These are phyloP conservation scores for Darksidea phi DNA, from an alignment of 495 filamentous ascomycete genomes.

Conservation along the genomic window DNA sequence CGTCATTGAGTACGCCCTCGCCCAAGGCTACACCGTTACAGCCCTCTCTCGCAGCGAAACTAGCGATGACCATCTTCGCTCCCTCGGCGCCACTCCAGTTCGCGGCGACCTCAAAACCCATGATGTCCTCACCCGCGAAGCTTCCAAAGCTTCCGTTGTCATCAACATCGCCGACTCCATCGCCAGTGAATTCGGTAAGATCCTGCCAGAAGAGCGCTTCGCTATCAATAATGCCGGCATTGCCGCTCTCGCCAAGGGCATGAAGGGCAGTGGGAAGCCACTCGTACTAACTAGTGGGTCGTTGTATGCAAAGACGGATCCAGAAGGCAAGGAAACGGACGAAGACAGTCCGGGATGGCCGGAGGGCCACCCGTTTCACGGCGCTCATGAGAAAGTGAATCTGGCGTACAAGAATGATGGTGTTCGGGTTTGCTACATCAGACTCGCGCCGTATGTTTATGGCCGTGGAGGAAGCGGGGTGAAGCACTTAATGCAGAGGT, in stretches of 20 bases:
- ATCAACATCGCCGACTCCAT: conserved; percentile 43
- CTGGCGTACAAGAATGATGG: conserved; percentile 36
- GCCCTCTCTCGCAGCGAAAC: conserved; percentile 43
- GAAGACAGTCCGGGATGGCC: conserved; percentile 36
- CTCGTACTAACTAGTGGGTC: conserved; percentile 44
- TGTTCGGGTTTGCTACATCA: conserved; percentile 40
- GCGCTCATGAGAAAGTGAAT: conserved; percentile 34
- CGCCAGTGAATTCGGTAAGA: conserved; percentile 17
- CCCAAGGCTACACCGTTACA: conserved; percentile 42
- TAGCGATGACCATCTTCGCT: conserved; percentile 40
- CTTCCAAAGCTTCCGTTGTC: conserved; percentile 43
- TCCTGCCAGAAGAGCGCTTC: conserved; percentile 19
- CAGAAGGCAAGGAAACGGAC: conserved; percentile 40
- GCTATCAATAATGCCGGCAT: conserved; percentile 39
- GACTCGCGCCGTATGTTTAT: conserved; percentile 48
- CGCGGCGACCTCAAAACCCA: conserved; percentile 42
- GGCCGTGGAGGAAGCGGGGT: conserved; percentile 46
- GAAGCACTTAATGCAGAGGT: conserved; percentile 32
- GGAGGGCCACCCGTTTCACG: conserved; percentile 30
- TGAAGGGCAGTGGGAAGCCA: conserved; percentile 41
- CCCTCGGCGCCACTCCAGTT: conserved; percentile 42
- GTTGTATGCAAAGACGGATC: conserved; percentile 38
- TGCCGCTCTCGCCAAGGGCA: conserved; percentile 41
- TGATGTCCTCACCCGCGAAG: conserved; percentile 41
- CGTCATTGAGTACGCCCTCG: conserved; percentile 40